A percentile compares a stretch with the other conserved stretches of the same genome.
phyloP scores from a whole-genome alignment of 257 asterid species.

The Nyctanthes arbortristis region DNA sequence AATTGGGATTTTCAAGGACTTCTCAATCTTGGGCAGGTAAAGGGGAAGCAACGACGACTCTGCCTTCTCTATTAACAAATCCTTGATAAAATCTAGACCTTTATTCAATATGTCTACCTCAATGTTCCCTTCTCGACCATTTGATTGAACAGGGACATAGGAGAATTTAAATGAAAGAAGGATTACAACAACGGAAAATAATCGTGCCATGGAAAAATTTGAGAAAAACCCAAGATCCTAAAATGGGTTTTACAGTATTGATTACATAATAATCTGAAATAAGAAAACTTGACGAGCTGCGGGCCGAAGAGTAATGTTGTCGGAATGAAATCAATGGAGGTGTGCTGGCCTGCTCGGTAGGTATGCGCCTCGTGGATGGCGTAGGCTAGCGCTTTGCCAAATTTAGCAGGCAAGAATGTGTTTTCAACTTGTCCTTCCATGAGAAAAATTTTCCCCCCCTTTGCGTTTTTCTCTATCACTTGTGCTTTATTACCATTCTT shows the following conservation, averaged over 20 bases:
- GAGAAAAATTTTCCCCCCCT: too few species aligned
- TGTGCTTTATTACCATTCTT: too few species aligned
- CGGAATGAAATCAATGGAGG: too few species aligned
- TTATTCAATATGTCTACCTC: constrained; percentile 56
- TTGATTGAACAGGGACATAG: constrained; percentile 37
- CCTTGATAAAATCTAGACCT: constrained; percentile 81
- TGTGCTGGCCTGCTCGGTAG: too few species aligned
- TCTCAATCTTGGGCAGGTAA: constrained; percentile 65
- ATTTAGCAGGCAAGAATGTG: too few species aligned
- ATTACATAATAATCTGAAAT: too few species aligned
- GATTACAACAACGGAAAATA: constrained; percentile 19
- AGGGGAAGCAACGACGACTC: constrained; percentile 71
- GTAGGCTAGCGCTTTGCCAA: too few species aligned
- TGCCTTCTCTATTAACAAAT: constrained; percentile 57
- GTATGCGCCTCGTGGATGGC: too few species aligned
- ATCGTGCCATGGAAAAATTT: constrained; percentile 53
- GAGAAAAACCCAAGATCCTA: constrained; percentile 9
- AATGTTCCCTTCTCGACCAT: constrained; percentile 49
- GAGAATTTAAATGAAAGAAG: constrained; percentile 27
- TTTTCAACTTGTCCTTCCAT: too few species aligned
- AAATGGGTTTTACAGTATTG: not conserved
- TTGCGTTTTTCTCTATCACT: too few species aligned
- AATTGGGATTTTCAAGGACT: constrained; percentile 55
- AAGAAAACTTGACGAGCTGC: too few species aligned
- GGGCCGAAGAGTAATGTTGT: too few species aligned